These are phyloP conservation scores for Penicillium riverlandense DNA, from an alignment of 495 filamentous ascomycete genomes.

Conservation along the genomic window DNA sequence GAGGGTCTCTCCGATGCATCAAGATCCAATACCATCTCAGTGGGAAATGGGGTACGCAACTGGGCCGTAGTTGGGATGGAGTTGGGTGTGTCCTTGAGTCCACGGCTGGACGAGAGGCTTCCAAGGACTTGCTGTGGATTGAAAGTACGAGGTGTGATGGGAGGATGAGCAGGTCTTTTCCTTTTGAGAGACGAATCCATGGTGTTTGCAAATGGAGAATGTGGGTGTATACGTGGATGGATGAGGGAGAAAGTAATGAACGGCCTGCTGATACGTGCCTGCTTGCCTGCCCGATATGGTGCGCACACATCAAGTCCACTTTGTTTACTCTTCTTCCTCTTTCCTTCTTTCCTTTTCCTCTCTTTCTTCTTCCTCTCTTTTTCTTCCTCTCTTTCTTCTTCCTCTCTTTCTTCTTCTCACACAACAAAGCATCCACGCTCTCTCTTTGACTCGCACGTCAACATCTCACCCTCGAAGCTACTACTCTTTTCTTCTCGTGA, in stretches of 20 bases:
- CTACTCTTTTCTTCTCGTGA: no score
- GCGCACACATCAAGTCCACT: no score
- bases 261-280: no score
- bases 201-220: neutral
- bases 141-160: constrained; percentile 8
- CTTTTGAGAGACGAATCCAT: constrained; percentile 18
- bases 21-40: constrained; percentile 2
- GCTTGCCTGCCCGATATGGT: no score
- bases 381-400: no score
- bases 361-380: no score
- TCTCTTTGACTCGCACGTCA: no score
- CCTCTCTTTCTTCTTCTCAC: no score
- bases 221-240: neutral
- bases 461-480: no score
- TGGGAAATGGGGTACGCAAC: constrained; percentile 4
- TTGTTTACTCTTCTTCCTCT: no score
- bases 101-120: constrained; percentile 1
- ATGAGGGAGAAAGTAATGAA: neutral
- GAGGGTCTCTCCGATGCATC: constrained; percentile 1
- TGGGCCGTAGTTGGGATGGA: constrained; percentile 2
- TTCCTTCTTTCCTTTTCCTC: no score
- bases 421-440: no score
- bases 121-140: constrained; percentile 2
- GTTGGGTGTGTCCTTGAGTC: neutral
- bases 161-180: constrained; percentile 11